These are phyloP conservation scores for Cyclanthera cordifolia DNA, from an alignment of 306 rosid genomes.

Conservation along the genomic window DNA sequence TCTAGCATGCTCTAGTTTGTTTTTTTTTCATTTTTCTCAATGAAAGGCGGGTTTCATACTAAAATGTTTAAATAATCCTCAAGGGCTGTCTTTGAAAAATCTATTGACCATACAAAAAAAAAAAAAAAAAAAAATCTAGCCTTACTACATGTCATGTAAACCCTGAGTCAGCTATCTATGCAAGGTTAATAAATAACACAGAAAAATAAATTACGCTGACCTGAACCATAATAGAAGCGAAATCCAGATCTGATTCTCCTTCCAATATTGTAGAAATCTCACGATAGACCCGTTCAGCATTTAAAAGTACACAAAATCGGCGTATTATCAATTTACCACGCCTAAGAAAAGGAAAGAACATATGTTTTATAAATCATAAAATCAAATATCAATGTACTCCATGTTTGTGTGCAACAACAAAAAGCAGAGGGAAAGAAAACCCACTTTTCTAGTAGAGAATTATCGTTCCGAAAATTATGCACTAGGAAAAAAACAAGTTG, in stretches of 20 bases:
- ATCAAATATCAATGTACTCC: not conserved
- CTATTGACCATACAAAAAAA: not conserved
- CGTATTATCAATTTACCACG: conserved; percentile 95
- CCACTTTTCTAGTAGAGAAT: conserved; percentile 88
- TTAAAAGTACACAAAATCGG: conserved; percentile 81
- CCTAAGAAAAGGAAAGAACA: conserved; percentile 26
- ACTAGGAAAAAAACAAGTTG: conserved; percentile 76
- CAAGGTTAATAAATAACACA: conserved; percentile 11
- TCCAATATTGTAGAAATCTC: conserved; percentile 80
- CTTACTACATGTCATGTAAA: not conserved
- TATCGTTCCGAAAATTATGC: conserved; percentile 58
- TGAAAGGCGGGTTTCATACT: too few species aligned
- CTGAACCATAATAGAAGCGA: conserved; percentile 94
- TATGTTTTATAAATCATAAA: conserved; percentile 15
- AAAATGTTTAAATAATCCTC: not conserved
- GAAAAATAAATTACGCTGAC: conserved; percentile 22
- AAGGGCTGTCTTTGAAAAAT: not conserved
- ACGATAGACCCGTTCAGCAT: conserved; percentile 88
- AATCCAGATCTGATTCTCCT: conserved; percentile 75
- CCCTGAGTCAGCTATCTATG: not conserved
- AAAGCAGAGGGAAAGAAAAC: conserved; percentile 15
- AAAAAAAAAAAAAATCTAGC: too few species aligned
- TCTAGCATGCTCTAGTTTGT: too few species aligned
- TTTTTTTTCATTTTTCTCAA: too few species aligned
- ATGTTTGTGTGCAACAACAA: not conserved